Evolutionary conservation across 2,329 filamentous ascomycete genomes (phyloP).

Genomic region (Ascomycota sp.): DNA sequence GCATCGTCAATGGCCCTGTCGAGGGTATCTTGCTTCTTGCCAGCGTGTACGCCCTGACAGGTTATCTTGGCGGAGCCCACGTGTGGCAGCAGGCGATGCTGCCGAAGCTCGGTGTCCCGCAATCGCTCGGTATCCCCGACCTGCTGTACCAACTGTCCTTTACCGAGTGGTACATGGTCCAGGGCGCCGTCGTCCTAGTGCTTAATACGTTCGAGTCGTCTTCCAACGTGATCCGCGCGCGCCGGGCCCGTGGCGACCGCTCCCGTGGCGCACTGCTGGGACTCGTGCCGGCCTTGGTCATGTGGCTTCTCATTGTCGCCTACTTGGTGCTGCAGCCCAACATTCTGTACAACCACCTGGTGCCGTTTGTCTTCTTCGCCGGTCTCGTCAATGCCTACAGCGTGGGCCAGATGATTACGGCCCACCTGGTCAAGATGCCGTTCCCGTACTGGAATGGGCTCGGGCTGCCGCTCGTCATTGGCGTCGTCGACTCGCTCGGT

Average conservation of each 20-base stretch:
- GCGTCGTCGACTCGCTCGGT: conserved; percentile 59
- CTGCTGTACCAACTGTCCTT: conserved; percentile 59
- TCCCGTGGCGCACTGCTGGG: conserved; percentile 58
- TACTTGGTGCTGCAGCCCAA: conserved; percentile 72
- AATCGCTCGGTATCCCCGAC: conserved; percentile 41
- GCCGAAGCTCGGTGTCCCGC: conserved; percentile 43
- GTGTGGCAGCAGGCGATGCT: conserved; percentile 84
- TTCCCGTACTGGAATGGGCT: conserved; percentile 88
- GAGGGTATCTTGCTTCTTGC: conserved; percentile 79
- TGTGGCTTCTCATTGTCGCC: conserved; percentile 52
- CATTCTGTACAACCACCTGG: conserved; percentile 61
- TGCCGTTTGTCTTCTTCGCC: conserved; percentile 76
- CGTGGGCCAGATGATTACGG: conserved; percentile 86
- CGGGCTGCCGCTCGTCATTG: conserved; percentile 52
- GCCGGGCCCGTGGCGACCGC: conserved; percentile 49
- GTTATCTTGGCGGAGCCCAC: conserved; percentile 62
- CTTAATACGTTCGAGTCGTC: conserved; percentile 67
- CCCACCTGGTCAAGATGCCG: conserved; percentile 64
- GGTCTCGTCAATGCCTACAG: conserved; percentile 85
- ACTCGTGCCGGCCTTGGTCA: conserved; percentile 55
- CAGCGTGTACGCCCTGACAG: conserved; percentile 62
- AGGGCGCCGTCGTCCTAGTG: conserved; percentile 59
- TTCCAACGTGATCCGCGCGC: conserved; percentile 62
- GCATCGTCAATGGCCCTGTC: conserved; percentile 79
- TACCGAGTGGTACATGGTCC: conserved; percentile 79